Evolutionary conservation across 2,329 filamentous ascomycete genomes (phyloP), one percentile per base, ranked within the genome.

Genomic region (Falciphora oryzae): DNA sequence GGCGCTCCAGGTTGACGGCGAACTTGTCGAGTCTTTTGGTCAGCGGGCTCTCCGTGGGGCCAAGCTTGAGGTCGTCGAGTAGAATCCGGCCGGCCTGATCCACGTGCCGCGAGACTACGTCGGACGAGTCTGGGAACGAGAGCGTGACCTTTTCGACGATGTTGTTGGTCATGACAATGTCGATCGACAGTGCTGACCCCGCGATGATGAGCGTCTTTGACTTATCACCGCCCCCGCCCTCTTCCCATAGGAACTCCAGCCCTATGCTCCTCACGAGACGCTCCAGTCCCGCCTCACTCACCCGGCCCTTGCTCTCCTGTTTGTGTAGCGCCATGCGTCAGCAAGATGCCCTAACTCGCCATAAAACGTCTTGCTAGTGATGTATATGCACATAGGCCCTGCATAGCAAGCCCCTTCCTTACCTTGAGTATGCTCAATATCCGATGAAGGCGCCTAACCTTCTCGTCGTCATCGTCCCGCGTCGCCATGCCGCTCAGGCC

Each of bases 271-370:
- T 84, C 11, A 87, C 89, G 35, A 94, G 77, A 64, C 89, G 82
- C 73, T 90, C 87, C n/a, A 95, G 80, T 2, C 89, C 89, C 35
- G 89, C 86, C 71, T 91, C 89, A 69, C 89, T 91, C 53, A 94
- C 86, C 57, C 87, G 78, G 4, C 89, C 89, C 67, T 85, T 85
- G 69, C 75, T 76, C 69, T 76, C 67, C 72, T 73, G 59, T 10
- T 53, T 8, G 6, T 4, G 44, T 53, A 3, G 44, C 14, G 44
- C 18, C 35, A 56, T 53, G 25, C 71, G 73, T 65, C 75, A 71
- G 64, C 70, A 69, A 44, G 71, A 73, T 60, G 75, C 78, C 65
- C 50, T 44, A 44, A 6, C 4, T 16, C 5, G 11, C 38, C 18
- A 6, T 18, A 18, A 44, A 38, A 18, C 8, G 59, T 60, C 70